Base-by-base conservation (phyloP, 768 basidiomycete genomes). In the Baorangia bicolor region DNA sequence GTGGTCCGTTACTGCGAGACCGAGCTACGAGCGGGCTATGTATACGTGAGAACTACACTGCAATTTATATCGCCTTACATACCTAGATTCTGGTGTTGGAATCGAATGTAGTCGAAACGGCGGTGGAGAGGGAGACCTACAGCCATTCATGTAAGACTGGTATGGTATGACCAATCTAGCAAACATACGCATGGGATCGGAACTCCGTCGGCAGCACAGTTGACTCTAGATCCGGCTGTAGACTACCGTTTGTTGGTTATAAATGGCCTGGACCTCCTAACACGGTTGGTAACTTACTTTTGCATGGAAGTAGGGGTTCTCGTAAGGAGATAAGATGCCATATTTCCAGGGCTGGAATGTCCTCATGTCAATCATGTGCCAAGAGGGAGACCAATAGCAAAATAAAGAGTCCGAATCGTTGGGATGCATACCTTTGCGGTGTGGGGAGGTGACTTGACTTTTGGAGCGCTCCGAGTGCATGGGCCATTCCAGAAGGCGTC, bases 1-100 rank as follows among this genome's bases (percentile, higher is more conserved):
- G 66, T 69, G 20, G 54, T 49, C 21, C 66, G 53, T 43, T 64
- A 42, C 38, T 59, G 51, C 55, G 67, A 60, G 56, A 53, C 27
- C 63, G 63, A 23, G 44, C 45, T 49, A 59, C 41, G 20, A 71
- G 57, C 8, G 68, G 68, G 51, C 68, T 69, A 40, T 43, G 45
- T 31, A 30, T 35, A 23, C 7, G 35, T 66, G 47, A 62, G 65
- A 53, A 51, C 12, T 18, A 27, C 16, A 49, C 23, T 18, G 25
- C 18, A 27, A 21, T 35, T 27, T 7, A 18, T 20, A 20, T 11
- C 14, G 20, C 13, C 37, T 18, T 14, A 28, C 60, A 47, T 51
- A 73, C 70, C 70, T 71, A 10, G 72, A 40, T n/a, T 72, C 70
- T 23, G 70, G 70, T 8, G 72, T 71, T 31, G 70, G 60, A n/a